These are phyloP conservation scores for Phytophthora melonis DNA, from an alignment of 352 stramenopile species.

Conservation along the genomic window DNA sequence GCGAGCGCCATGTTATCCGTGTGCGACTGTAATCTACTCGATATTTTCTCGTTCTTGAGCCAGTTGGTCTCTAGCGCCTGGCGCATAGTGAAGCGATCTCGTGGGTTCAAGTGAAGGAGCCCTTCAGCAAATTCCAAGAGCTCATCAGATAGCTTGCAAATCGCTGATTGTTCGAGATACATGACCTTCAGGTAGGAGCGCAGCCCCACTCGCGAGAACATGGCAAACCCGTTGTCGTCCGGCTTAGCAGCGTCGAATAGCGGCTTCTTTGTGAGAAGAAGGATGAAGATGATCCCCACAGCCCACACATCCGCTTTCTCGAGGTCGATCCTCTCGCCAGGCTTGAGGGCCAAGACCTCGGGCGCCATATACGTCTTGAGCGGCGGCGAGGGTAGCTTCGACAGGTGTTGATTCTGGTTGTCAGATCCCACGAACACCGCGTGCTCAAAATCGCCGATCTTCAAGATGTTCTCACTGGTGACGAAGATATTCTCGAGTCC, in stretches of 20 bases:
- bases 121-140: constrained; percentile 85
- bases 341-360: constrained; percentile 48
- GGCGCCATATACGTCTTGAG: constrained; percentile 63
- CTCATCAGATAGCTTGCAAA: constrained; percentile 65
- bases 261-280: constrained; percentile 65
- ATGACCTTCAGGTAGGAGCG: constrained; percentile 66
- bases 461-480: constrained; percentile 61
- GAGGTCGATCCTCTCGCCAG: constrained; percentile 47
- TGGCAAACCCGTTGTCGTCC: constrained; percentile 65
- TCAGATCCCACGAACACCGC: constrained; percentile 66
- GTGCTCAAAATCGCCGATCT: constrained; percentile 77
- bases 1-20: constrained; percentile 14
- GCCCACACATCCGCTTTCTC: constrained; percentile 69
- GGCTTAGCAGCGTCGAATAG: constrained; percentile 56
- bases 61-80: constrained; percentile 79
- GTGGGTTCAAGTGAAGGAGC: constrained; percentile 86
- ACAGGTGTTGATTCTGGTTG: constrained; percentile 41
- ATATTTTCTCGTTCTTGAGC: constrained; percentile 38
- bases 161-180: constrained; percentile 69
- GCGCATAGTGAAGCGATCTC: constrained; percentile 73
- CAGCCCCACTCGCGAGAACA: constrained; percentile 57
- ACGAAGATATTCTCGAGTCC: constrained; percentile 84
- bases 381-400: constrained; percentile 34
- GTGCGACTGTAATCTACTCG: constrained; percentile 6
- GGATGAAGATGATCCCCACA: constrained; percentile 66